Evolutionary conservation across 805 yeast genomes (phyloP).

Genomic region (Schwanniomyces vanrijiae): DNA sequence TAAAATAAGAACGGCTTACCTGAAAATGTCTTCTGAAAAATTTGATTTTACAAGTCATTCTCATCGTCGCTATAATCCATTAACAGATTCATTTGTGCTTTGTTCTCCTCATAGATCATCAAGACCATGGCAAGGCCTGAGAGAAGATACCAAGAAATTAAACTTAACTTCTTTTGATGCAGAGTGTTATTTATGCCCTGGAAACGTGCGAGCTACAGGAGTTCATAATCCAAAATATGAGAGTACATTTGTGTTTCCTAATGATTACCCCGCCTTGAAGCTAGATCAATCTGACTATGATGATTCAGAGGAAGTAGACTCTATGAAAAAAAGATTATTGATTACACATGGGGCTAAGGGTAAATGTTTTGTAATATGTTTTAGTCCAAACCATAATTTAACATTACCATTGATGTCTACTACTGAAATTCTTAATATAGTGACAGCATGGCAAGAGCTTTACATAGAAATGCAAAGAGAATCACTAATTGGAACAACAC

Average conservation of each 20-base stretch:
- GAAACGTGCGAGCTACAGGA: conserved; percentile 65
- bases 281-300: conserved; percentile 51
- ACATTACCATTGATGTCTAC: conserved; percentile 62
- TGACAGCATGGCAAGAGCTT: conserved; percentile 59
- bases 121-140: conserved; percentile 80
- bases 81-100: conserved; percentile 65
- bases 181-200: conserved; percentile 71
- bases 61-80: conserved; percentile 69
- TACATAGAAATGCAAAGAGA: conserved; percentile 45
- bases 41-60: conserved; percentile 58
- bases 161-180: conserved; percentile 57
- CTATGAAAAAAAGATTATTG: conserved; percentile 45
- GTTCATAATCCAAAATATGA: conserved; percentile 56
- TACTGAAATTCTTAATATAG: conserved; percentile 46
- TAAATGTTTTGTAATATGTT: conserved; percentile 69
- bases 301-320: conserved; percentile 12
- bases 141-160: conserved; percentile 47
- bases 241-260: conserved; percentile 58
- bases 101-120: conserved; percentile 80
- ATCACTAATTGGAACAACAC: conserved; percentile 34
- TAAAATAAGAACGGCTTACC: too few relatives aligned
- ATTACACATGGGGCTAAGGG: conserved; percentile 62
- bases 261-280: conserved; percentile 72
- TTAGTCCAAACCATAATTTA: conserved; percentile 66
- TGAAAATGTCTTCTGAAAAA: too few relatives aligned